Evolutionary conservation across 192 early-diverging fungal species (phyloP), one percentile per base, ranked within the genome.

Genomic region (Umbelopsis ramanniana): DNA sequence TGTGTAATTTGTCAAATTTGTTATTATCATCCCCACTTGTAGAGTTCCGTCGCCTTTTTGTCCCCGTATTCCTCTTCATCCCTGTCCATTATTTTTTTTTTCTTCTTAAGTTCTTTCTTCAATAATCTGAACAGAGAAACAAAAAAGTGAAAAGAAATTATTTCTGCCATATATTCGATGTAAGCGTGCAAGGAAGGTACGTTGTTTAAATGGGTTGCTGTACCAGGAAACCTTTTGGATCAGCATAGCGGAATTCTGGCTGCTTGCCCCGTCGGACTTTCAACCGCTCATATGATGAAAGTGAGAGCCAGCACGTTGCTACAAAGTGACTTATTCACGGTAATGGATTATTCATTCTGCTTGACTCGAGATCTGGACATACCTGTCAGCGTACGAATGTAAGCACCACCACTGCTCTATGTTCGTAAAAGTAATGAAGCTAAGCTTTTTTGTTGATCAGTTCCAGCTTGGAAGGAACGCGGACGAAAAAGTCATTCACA

Each of bases 291-390:
- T 43, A 50, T 50, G 48, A 50, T 50, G 40, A 50, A n/a, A 50
- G 48, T 17, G 19, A 12, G 9, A 50, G 17, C 17, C 5, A 12
- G 48, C 48, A 4, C 48, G 1, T 15, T 0, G 5, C 19, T 0
- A 19, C 7, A 21, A 17, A 50, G 15, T 19, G 1, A 26, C 6
- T 54, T 24, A 26, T 54, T 29, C 14, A 12, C 33, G 26, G 29
- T 76, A 19, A 88, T 84, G 77, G 91, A 91, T 73, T 94, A 89
- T 72, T 89, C 93, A 15, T 93, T 86, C 71, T 92, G 89, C 69
- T 75, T 90, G 14, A 87, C 90, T 35, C 81, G 85, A 46, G 88
- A 92, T 38, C 79, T 94, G 19, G 82, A 91, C 72, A 66, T 87
- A 12, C 82, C 83, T 29, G 81, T 92, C 17, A 79, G 77, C 22